phyloP scores from a whole-genome alignment of 225 moss, liverwort and hornwort species.

The Physcomitrium patens region DNA sequence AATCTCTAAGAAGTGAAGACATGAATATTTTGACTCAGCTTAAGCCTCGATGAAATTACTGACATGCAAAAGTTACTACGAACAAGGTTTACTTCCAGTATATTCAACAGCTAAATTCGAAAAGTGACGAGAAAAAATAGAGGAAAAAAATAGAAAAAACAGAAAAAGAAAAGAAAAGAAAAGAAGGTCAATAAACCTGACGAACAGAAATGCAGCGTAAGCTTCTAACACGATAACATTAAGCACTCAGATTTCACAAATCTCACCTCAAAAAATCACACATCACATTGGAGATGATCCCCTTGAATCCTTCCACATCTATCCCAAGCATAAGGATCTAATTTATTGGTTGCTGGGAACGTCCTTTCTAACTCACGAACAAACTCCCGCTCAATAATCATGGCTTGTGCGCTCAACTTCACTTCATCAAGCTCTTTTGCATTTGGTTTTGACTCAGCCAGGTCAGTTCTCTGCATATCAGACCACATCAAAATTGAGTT shows the following conservation, averaged over 20 bases:
- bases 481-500: conserved; percentile 12
- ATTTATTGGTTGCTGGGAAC: conserved; percentile 46
- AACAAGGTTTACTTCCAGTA: conserved; percentile 1
- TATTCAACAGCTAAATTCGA: not conserved
- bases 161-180: no score
- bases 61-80: not conserved
- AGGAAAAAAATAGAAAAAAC: no score
- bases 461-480: conserved; percentile 46
- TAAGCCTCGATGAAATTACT: not conserved
- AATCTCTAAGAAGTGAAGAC: conserved; percentile 4
- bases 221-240: conserved; percentile 15
- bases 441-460: conserved; percentile 36
- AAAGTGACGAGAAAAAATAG: no score
- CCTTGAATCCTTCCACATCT: conserved; percentile 53
- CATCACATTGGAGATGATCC: conserved; percentile 55
- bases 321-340: conserved; percentile 58
- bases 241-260: conserved; percentile 21
- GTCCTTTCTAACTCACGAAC: conserved; percentile 58
- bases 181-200: no score
- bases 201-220: not conserved
- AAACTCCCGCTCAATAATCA: conserved; percentile 52
- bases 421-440: conserved; percentile 35
- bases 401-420: conserved; percentile 36
- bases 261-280: conserved; percentile 43
- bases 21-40: not conserved